Evolutionary conservation across 257 asterid species (phyloP).

Genomic region (Przewalskia tangutica): DNA sequence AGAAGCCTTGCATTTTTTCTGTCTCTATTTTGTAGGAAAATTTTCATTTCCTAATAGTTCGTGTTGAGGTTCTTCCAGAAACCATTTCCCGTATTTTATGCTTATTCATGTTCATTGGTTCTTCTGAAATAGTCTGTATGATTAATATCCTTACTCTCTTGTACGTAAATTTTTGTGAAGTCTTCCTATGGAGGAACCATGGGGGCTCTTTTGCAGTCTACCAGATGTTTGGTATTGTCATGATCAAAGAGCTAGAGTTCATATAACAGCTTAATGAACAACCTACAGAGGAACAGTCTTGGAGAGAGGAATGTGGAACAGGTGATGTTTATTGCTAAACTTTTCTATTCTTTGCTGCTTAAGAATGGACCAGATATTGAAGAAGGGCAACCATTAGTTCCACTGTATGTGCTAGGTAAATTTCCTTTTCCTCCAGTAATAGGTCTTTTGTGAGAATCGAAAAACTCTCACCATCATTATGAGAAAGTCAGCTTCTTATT

Average conservation of each 20-base stretch:
- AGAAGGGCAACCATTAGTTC: not conserved
- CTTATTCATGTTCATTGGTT: not conserved
- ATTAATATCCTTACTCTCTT: not conserved
- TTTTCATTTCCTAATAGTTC: not conserved
- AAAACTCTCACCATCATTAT: not conserved
- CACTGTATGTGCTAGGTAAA: not conserved
- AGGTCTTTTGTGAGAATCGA: not conserved
- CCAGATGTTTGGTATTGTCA: constrained; percentile 14
- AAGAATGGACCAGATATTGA: not conserved
- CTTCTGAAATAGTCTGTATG: not conserved
- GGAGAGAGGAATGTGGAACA: constrained; percentile 48
- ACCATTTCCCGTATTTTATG: not conserved
- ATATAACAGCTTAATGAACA: constrained; percentile 43
- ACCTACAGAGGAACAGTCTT: constrained; percentile 28
- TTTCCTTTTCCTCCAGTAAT: not conserved
- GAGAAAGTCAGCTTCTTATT: not conserved
- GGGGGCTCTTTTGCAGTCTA: constrained; percentile 5
- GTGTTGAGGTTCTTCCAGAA: not conserved
- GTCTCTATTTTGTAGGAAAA: not conserved
- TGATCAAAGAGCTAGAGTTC: constrained; percentile 14
- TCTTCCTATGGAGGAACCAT: constrained; percentile 4
- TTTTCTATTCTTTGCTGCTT: not conserved
- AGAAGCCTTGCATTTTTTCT: not conserved
- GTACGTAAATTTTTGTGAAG: not conserved
- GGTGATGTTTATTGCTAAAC: constrained; percentile 24